Evolutionary conservation across 108 stramenopile genomes (phyloP), one percentile per base, ranked within the genome.

Genomic region (Cylindrotheca closterium): DNA sequence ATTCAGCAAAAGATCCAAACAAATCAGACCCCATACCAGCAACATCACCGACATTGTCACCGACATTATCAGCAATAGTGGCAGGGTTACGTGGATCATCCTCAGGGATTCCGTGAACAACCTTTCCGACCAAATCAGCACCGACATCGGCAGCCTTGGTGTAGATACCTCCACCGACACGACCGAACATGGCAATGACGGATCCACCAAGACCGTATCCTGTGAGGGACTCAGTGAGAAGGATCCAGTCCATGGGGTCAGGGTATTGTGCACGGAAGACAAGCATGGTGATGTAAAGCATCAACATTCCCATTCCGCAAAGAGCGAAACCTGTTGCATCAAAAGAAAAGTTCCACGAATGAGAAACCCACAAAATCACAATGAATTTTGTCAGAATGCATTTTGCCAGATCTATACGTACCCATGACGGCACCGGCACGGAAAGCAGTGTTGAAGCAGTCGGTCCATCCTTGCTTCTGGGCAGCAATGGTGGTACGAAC

Each of bases 61-160:
- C 98, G 24, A 99, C 98, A 73, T 99, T 99, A 66, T 99, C 98
- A n/a, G 98, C 98, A 77, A 99, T 99, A 23, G 96, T 96, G 32
- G 98, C 98, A 19, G 98, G 98, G 85, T 99, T 99, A 52, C 97
- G 88, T 26, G 98, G 98, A 91, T 99, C 98, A 62, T 99, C 98
- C 82, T 99, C 98, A 34, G 97, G 97, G 55, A 99, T 97, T 50
- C 95, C 97, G 70, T 96, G 92, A 32, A 97, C 96, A 58, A 99
- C 98, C 86, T 99, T 99, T 71, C 98, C 98, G 29, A 99, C 98
- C 32, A 99, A 86, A 81, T 99, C 98, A 30, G 98, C 98, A 23
- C 98, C 98, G 5, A 99, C 98, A 81, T 99, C 98, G 50, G 98
- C 98, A 48, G 98, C 98, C 91, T 98, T 98, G 79, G 98, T 99